Evolutionary conservation across 306 rosid genomes (phyloP).

Genomic region (Inga leiocalycina): DNA sequence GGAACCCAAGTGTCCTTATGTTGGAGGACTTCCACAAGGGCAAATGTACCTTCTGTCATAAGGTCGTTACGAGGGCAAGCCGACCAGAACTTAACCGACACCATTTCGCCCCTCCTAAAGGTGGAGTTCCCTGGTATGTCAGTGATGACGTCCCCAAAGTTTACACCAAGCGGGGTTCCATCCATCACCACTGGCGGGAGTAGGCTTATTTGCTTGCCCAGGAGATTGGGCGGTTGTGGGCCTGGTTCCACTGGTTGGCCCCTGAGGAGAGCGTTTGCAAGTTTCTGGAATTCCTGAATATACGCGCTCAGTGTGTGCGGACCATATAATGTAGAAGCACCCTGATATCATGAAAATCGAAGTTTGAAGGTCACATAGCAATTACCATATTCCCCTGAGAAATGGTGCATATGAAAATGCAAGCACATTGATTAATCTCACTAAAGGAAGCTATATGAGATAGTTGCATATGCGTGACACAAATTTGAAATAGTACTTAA

Average conservation of each 20-base stretch:
- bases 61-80: slow-evolving; percentile 94
- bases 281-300: slow-evolving; percentile 91
- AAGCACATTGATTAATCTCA: slow-evolving; percentile 3
- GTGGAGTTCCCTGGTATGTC: slow-evolving; percentile 74
- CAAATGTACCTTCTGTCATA: slow-evolving; percentile 91
- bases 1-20: slow-evolving; percentile 71
- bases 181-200: slow-evolving; percentile 84
- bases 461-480: not conserved
- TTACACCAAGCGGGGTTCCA: slow-evolving; percentile 58
- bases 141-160: slow-evolving; percentile 68
- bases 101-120: slow-evolving; percentile 66
- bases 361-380: slow-evolving; percentile 3
- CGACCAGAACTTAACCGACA: slow-evolving; percentile 72
- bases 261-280: slow-evolving; percentile 58
- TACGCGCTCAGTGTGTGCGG: slow-evolving; percentile 87
- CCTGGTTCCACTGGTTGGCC: slow-evolving; percentile 54
- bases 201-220: slow-evolving; percentile 70
- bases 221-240: slow-evolving; percentile 85
- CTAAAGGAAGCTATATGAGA: not conserved
- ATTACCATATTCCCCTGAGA: not conserved
- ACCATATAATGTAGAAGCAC: slow-evolving; percentile 88
- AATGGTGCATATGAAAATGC: not conserved
- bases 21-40: slow-evolving; percentile 74
- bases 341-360: slow-evolving; percentile 49
- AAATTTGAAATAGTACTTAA: slow-evolving; percentile 2